Evolutionary conservation across 1,284 basidiomycete species (phyloP), one percentile per base, ranked within the genome.

Genomic region (Rhizoctonia solani): DNA sequence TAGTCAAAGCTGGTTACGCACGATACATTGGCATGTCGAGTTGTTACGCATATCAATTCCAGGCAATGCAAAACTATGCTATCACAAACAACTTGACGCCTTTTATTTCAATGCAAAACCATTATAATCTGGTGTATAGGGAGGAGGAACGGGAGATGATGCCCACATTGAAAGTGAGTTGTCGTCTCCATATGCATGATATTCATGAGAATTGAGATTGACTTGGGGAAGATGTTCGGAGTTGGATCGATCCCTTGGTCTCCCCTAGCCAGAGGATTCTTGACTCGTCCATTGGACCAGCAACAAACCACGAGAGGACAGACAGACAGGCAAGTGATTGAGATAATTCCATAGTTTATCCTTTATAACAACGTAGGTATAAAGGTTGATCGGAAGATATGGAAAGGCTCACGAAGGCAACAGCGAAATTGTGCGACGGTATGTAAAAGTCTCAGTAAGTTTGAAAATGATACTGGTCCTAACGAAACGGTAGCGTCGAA

Each of bases 231-330:
- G 56, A 55, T 47, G 41, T 41, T 71, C 49, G 79, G 79, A 13
- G 78, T 81, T 39, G 80, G 81, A 1, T 75, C 77, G 16, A 82
- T 82, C 58, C 81, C 81, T 1, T 83, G 81, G 81, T 81, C 80
- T 2, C 82, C 83, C 0, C 76, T 85, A 25, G 83, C 80, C 3
- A 75, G 81, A 41, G 83, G 83, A 2, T 69, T 81, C 4, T 75
- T 83, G 6, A 78, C 79, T 19, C 77, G 82, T 1, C 82, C 82
- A 2, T 66, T 78, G 6, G 71, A 69, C 9, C n/a, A n/a, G n/a
- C 54, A 58, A 30, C 54, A 58, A 5, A 25, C 25, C 14, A 25
- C 11, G 37, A 2, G 42, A 58, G 39, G 42, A 21, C 27, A 53
- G 29, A 53, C 25, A 14, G 50, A 53, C 50, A 29, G 50, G 50